Base-by-base conservation (phyloP, 192 early-diverging fungal species). In the Thoreauomyces humboldtii region DNA sequence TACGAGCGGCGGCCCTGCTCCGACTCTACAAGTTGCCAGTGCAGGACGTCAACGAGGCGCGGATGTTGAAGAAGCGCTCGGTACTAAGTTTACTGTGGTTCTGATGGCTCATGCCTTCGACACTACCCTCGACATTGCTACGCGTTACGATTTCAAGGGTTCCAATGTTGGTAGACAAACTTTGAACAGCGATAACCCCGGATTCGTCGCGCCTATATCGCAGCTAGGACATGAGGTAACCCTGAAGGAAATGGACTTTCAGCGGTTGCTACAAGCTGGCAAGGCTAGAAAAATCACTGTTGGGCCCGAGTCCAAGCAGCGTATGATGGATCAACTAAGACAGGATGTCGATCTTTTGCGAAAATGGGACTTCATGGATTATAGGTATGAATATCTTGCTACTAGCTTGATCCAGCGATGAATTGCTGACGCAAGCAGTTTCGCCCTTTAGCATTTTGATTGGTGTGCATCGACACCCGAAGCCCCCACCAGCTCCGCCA, bases 161-260 rank as follows among this genome's bases (percentile, higher is more conserved):
- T 68, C 64, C 1, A 68, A 46, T 19, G 65, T 74, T 24, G 76
- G 76, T 4, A 24, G 75, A 6, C 56, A 65, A 55, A 53, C 75
- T 0, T 44, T 77, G 29, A 27, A 27, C 2, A 19, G 24, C 27
- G 3, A 61, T 42, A 32, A 33, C 12, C 27, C n/a, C 27, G 11
- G 21, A 31, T 19, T 22, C 24, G n/a, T n/a, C n/a, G n/a, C n/a
- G n/a, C n/a, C n/a, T n/a, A n/a, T n/a, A n/a, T 27, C 35, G 7
- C 38, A 41, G 11, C 35, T 34, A 7, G 55, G 55, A 2, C 44
- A 14, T 31, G 56, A 64, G 2, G 41, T 68, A 38, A 71, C 72
- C 17, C 56, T 77, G n/a, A 77, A 77, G 44, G 76, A 77, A 59
- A 37, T 74, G 11, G 76, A 77, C 46, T 77, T 63, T 38, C 67